phyloP scores from a whole-genome alignment of 371 early-diverging fungal genomes.

The Nematocida sp. region DNA sequence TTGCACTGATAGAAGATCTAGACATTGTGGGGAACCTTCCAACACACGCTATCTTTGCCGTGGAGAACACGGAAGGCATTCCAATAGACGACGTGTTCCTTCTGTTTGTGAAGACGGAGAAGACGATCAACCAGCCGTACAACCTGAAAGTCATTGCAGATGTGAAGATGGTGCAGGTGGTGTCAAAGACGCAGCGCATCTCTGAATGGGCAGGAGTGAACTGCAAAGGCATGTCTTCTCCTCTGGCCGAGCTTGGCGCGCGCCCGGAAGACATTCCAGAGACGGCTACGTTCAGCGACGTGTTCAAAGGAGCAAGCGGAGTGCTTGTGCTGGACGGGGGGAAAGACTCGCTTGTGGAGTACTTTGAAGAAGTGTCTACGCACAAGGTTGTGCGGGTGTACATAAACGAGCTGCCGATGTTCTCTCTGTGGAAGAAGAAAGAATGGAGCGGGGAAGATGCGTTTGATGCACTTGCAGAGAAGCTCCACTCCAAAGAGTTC shows the following conservation, averaged over 20 bases:
- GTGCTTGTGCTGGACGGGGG: constrained; percentile 29
- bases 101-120: constrained; percentile 40
- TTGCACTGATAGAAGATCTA: not conserved
- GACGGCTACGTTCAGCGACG: constrained; percentile 1
- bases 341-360: constrained; percentile 13
- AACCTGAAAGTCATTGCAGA: constrained; percentile 33
- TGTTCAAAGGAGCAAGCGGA: constrained; percentile 19
- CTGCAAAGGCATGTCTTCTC: not conserved
- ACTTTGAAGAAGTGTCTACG: constrained; percentile 2
- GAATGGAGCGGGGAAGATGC: not conserved
- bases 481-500: constrained; percentile 4
- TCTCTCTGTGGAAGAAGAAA: not conserved
- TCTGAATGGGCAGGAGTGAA: constrained; percentile 11
- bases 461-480: not conserved
- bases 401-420: not conserved
- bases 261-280: constrained; percentile 1
- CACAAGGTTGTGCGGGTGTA: constrained; percentile 11
- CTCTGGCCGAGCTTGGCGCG: constrained; percentile 19
- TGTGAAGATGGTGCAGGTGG: constrained; percentile 1
- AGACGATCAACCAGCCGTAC: constrained; percentile 37
- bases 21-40: not conserved
- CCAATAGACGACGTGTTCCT: constrained; percentile 16
- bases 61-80: constrained; percentile 1
- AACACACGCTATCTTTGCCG: not conserved
- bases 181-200: constrained; percentile 6